Evolutionary conservation across 495 filamentous ascomycete genomes (phyloP).

Genomic region (Xylaria sp.): DNA sequence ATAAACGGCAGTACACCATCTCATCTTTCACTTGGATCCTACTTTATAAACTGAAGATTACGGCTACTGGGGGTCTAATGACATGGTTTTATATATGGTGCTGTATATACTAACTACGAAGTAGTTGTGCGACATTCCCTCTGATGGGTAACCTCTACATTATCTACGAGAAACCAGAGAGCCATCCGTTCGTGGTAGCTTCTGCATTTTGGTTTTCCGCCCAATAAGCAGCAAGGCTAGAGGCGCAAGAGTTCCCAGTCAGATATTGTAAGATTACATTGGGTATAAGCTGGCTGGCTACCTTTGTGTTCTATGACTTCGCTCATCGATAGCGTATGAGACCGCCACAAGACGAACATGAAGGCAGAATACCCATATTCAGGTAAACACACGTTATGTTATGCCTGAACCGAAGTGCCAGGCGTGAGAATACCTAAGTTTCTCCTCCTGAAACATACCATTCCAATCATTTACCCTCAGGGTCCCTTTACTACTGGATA

Average conservation of each 20-base stretch:
- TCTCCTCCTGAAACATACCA: not conserved
- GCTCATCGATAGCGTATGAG: not conserved
- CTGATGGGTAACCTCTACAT: not conserved
- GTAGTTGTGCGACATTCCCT: not conserved
- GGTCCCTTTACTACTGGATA: not conserved
- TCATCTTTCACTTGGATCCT: not conserved
- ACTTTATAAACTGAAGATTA: not conserved
- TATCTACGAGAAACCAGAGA: not conserved
- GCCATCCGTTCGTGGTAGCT: not conserved
- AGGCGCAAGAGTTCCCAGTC: not conserved
- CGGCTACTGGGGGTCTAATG: not conserved
- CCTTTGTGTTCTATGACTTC: not conserved
- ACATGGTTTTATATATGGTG: not conserved
- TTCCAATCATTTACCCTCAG: not conserved
- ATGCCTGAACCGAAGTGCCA: not conserved
- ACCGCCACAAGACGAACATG: not conserved
- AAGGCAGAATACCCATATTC: not conserved
- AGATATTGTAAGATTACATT: not conserved
- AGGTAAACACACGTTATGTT: no score
- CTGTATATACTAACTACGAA: not conserved
- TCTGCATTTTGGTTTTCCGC: not conserved
- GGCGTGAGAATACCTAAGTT: not conserved
- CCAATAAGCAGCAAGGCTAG: no score
- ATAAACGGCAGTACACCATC: not conserved
- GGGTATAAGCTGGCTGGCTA: no score